Percentiles rank a stretch among this genome's conserved stretches.
These are phyloP conservation scores for Phytopythium sindhum DNA, from an alignment of 352 stramenopile genomes.

Conservation along the genomic window DNA sequence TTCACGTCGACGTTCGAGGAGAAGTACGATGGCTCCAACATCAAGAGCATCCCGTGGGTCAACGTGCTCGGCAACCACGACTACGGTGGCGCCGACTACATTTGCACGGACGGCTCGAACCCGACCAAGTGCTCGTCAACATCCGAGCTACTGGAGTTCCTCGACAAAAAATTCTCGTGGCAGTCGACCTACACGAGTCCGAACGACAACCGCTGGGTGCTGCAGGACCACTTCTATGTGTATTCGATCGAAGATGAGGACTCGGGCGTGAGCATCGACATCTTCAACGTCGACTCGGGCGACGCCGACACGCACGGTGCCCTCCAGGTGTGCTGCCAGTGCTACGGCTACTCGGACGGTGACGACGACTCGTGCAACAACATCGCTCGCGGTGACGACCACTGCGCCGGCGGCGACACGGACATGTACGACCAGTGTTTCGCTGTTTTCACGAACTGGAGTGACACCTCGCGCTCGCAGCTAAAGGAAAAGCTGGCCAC, in stretches of 20 bases:
- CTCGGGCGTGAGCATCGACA: constrained; percentile 45
- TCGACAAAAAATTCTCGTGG: constrained; percentile 43
- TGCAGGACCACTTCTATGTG: constrained; percentile 59
- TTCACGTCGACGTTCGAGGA: constrained; percentile 57
- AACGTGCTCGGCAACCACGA: constrained; percentile 76
- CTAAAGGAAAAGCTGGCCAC: constrained; percentile 33
- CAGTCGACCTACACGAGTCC: constrained; percentile 44
- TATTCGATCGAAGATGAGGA: constrained; percentile 37
- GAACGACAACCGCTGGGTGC: constrained; percentile 50
- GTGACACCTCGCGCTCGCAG: constrained; percentile 39
- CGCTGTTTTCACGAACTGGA: constrained; percentile 40
- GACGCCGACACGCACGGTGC: constrained; percentile 45
- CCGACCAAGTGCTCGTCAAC: constrained; percentile 21
- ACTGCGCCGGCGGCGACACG: constrained; percentile 30
- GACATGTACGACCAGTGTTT: constrained; percentile 42
- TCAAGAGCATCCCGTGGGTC: constrained; percentile 50
- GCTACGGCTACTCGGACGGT: constrained; percentile 45
- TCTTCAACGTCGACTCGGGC: constrained; percentile 63
- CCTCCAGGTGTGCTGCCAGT: constrained; percentile 54
- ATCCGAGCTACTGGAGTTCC: constrained; percentile 17
- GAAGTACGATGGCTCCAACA: constrained; percentile 46
- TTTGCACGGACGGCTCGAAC: constrained; percentile 38
- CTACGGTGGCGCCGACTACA: constrained; percentile 57
- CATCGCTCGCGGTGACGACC: constrained; percentile 34
- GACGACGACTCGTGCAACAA: constrained; percentile 35